phyloP scores from a whole-genome alignment of 1,284 basidiomycete genomes.

The Sporisorium iseilematis-ciliati region DNA sequence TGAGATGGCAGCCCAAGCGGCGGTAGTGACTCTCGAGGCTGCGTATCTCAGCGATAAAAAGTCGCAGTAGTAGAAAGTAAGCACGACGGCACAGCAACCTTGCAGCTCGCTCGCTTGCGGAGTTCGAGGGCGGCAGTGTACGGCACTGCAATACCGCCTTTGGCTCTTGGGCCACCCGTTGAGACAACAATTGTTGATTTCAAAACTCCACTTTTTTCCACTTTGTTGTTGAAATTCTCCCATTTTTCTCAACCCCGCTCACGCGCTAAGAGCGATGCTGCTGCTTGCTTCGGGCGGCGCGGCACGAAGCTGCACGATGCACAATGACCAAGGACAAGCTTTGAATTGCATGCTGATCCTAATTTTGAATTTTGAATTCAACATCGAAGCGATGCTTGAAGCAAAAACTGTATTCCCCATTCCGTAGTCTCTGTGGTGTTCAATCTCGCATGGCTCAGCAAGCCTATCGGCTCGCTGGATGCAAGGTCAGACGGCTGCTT shows the following conservation, averaged over 20 bases:
- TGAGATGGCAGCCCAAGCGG: not conserved
- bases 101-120: conserved; percentile 4
- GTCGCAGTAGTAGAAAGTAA: not conserved
- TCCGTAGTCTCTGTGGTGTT: conserved; percentile 1
- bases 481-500: conserved; percentile 1
- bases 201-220: conserved; percentile 3
- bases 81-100: not conserved
- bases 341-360: not conserved
- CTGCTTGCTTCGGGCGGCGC: not conserved
- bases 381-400: not conserved
- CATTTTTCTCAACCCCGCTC: conserved; percentile 4
- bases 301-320: conserved; percentile 16
- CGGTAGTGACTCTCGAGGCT: not conserved
- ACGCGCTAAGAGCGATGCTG: not conserved
- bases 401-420: not conserved
- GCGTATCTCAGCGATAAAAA: conserved; percentile 4
- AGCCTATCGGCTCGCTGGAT: not conserved
- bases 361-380: not conserved
- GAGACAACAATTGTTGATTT: not conserved
- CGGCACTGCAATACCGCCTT: not conserved
- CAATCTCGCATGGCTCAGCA: not conserved
- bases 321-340: conserved; percentile 9
- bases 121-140: conserved; percentile 2
- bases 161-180: not conserved
- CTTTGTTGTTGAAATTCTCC: not conserved